Percentiles rank a stretch among this genome's conserved stretches.
These are phyloP conservation scores for Mucor lusitanicus DNA, from an alignment of 371 early-diverging fungal species.

Conservation along the genomic window DNA sequence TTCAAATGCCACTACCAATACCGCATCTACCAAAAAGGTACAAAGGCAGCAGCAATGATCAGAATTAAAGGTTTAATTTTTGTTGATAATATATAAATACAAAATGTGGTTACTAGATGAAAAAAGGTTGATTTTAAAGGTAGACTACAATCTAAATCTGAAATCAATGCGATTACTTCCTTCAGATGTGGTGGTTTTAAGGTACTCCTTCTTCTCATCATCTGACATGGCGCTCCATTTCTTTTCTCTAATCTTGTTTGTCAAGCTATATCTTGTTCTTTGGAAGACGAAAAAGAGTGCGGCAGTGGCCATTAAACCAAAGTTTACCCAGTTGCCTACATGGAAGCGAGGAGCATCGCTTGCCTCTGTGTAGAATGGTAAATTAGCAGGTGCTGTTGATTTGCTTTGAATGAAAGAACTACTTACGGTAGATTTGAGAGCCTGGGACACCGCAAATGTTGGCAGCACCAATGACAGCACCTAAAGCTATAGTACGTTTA, in stretches of 20 bases:
- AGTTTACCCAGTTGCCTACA: constrained; percentile 42
- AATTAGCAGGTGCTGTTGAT: background rate
- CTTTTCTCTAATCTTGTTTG: constrained; percentile 33
- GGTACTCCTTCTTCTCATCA: constrained; percentile 27
- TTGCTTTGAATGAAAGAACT: background rate
- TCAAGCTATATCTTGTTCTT: constrained; percentile 26
- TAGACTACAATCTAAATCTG: constrained; percentile 31
- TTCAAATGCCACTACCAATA: no score
- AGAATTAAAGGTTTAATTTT: no score
- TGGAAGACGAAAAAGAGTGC: constrained; percentile 21
- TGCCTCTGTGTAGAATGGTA: background rate
- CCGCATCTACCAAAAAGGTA: no score
- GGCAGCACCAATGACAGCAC: constrained; percentile 45
- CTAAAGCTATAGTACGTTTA: constrained; percentile 48
- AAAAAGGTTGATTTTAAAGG: background rate
- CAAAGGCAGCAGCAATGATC: no score
- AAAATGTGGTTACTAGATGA: background rate
- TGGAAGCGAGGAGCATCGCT: constrained; percentile 41
- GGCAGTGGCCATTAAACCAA: constrained; percentile 11
- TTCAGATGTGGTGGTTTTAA: constrained; percentile 27
- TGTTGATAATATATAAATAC: background rate
- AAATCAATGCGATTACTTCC: constrained; percentile 43
- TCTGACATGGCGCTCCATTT: constrained; percentile 37
- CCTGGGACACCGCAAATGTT: constrained; percentile 49
- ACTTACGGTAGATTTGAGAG: constrained; percentile 39